phyloP scores from a whole-genome alignment of 352 stramenopile species.

The Pythium volutum region DNA sequence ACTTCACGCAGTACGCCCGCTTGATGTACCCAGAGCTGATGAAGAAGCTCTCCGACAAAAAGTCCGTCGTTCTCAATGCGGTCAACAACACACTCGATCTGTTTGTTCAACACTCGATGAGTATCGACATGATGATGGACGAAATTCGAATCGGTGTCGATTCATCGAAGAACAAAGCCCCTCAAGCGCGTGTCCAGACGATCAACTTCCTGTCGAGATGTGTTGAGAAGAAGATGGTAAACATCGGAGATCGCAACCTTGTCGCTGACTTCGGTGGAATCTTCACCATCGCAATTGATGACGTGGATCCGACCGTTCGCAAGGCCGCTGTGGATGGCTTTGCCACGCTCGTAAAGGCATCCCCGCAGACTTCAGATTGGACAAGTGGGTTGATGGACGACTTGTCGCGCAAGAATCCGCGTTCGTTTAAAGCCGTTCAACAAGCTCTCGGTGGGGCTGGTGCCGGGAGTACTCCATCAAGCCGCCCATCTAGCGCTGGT shows the following conservation, averaged over 20 bases:
- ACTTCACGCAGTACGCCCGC: constrained; percentile 74
- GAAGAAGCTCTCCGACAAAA: constrained; percentile 87
- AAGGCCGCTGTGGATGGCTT: constrained; percentile 74
- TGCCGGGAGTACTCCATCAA: constrained; percentile 25
- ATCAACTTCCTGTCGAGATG: constrained; percentile 66
- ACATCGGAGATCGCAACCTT: constrained; percentile 52
- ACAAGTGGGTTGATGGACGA: constrained; percentile 62
- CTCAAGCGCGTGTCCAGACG: constrained; percentile 70
- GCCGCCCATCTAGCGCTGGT: constrained; percentile 30
- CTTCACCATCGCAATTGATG: constrained; percentile 64
- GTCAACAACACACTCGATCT: constrained; percentile 83
- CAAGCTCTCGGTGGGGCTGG: constrained; percentile 34
- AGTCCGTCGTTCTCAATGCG: constrained; percentile 73
- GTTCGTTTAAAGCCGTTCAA: constrained; percentile 67
- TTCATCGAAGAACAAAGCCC: constrained; percentile 78
- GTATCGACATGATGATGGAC: constrained; percentile 88
- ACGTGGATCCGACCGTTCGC: constrained; percentile 76
- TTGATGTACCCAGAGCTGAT: constrained; percentile 77
- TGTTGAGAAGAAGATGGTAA: constrained; percentile 69
- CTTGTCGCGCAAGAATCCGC: constrained; percentile 65
- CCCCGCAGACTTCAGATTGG: constrained; percentile 45
- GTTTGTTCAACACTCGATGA: constrained; percentile 78
- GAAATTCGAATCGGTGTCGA: constrained; percentile 73
- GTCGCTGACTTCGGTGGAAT: constrained; percentile 63
- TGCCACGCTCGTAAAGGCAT: constrained; percentile 52